phyloP scores from a whole-genome alignment of 345 rosid genomes.

The Cochlearia excelsa region DNA sequence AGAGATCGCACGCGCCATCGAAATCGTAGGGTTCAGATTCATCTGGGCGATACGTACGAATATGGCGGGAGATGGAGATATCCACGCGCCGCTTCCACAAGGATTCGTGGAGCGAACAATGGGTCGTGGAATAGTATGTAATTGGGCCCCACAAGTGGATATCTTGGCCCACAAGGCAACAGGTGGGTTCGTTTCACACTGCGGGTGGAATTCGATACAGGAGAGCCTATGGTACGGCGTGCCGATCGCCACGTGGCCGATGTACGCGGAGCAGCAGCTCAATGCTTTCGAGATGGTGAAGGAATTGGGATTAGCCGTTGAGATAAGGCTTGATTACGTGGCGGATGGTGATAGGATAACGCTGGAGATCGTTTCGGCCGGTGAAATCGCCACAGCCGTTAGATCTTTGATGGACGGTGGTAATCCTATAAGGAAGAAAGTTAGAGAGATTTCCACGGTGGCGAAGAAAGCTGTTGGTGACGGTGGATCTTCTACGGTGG shows the following conservation, averaged over 20 bases:
- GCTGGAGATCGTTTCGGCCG: neutral
- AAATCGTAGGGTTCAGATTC: slow-evolving; percentile 39
- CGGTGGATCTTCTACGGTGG: slow-evolving; percentile 49
- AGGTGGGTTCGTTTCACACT: slow-evolving; percentile 62
- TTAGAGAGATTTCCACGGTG: slow-evolving; percentile 33
- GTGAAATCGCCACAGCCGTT: slow-evolving; percentile 44
- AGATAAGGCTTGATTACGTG: slow-evolving; percentile 47
- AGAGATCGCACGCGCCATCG: slow-evolving; percentile 49
- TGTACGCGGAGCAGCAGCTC: slow-evolving; percentile 49
- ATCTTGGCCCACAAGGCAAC: slow-evolving; percentile 39
- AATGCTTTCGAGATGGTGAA: slow-evolving; percentile 46
- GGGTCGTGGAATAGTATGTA: slow-evolving; percentile 40
- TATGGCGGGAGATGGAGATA: slow-evolving; percentile 17
- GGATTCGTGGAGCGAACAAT: slow-evolving; percentile 47
- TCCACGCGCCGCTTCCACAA: slow-evolving; percentile 41
- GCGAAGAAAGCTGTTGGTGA: slow-evolving; percentile 37
- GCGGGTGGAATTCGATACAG: slow-evolving; percentile 55
- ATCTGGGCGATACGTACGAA: slow-evolving; percentile 42
- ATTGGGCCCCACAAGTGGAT: slow-evolving; percentile 58
- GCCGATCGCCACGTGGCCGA: slow-evolving; percentile 52
- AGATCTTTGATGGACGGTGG: slow-evolving; percentile 42
- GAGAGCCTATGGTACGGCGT: slow-evolving; percentile 51
- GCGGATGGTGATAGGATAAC: slow-evolving; percentile 26
- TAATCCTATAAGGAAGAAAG: slow-evolving; percentile 24
- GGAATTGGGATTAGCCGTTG: slow-evolving; percentile 46